phyloP scores from a whole-genome alignment of 176 grass and related monocot genomes.

The Stipa capillata region DNA sequence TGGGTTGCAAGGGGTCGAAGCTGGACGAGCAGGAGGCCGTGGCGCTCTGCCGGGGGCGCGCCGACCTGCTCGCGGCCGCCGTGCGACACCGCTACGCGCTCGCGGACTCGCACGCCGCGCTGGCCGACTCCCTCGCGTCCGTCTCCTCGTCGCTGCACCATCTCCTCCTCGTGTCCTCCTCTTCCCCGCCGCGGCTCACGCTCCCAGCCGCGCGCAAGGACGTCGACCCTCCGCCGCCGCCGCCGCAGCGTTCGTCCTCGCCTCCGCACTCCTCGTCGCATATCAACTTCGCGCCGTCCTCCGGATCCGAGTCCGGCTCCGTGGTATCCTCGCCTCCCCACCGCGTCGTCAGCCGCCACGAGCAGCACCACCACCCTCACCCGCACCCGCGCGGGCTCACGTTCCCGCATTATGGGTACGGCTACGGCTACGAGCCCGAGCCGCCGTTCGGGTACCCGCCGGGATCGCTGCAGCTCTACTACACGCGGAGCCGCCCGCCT shows the following conservation, averaged over 20 bases:
- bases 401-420: conserved; percentile 23
- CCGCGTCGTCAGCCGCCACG: neutral
- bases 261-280: conserved; percentile 39
- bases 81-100: conserved; percentile 68
- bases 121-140: conserved; percentile 50
- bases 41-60: conserved; percentile 62
- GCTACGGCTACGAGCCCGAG: conserved; percentile 20
- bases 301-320: conserved; percentile 51
- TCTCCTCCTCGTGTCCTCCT: conserved; percentile 22
- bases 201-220: conserved; percentile 1
- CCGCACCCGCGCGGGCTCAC: neutral
- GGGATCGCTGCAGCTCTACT: conserved; percentile 46
- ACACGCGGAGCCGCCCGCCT: conserved; percentile 63
- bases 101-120: conserved; percentile 52
- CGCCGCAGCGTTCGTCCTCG: neutral
- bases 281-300: conserved; percentile 46
- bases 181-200: neutral
- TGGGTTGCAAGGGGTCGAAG: conserved; percentile 94
- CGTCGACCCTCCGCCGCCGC: neutral
- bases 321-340: conserved; percentile 16
- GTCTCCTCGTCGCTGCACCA: conserved; percentile 52
- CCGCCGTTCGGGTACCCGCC: conserved; percentile 25
- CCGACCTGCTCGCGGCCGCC: conserved; percentile 65
- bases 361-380: neutral
- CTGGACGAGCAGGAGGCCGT: conserved; percentile 78